Conservation (phyloP, 2,329 filamentous ascomycete species). For the Ophiostoma novo-ulmi region DNA sequence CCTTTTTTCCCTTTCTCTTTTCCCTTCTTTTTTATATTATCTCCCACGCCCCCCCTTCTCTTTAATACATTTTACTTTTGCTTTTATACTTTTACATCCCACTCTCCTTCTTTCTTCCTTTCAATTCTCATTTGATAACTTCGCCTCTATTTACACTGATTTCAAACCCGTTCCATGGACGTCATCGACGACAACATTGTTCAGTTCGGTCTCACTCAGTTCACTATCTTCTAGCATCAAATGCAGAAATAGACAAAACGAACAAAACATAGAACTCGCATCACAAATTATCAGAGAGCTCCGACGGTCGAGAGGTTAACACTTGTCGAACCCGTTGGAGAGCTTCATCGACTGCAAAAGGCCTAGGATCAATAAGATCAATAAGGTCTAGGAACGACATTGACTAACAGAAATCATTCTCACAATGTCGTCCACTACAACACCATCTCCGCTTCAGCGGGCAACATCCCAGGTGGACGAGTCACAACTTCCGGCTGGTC, state of each 20-base stretch:
- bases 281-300: background rate
- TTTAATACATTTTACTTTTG: background rate
- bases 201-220: slow-evolving; percentile 10
- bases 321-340: background rate
- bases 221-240: slow-evolving; percentile 20
- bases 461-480: slow-evolving; percentile 38
- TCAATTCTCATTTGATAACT: background rate
- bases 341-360: background rate
- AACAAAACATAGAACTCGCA: background rate
- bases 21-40: slow-evolving; percentile 4
- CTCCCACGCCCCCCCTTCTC: slow-evolving; percentile 4
- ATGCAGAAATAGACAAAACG: background rate
- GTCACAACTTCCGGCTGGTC: slow-evolving; percentile 49
- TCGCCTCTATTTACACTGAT: background rate
- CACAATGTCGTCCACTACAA: slow-evolving; percentile 28
- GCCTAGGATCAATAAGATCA: background rate
- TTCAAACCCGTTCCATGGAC: slow-evolving; percentile 27
- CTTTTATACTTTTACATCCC: background rate
- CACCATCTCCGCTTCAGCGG: slow-evolving; percentile 33
- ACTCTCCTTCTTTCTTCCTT: background rate
- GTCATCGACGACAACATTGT: slow-evolving; percentile 19
- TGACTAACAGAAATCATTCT: background rate
- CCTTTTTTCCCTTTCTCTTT: slow-evolving; percentile 7
- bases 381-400: background rate
- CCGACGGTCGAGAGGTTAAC: slow-evolving; percentile 3